Conservation (phyloP, 176 grass and related monocot genomes). For the Eremochloa ophiuroides region DNA sequence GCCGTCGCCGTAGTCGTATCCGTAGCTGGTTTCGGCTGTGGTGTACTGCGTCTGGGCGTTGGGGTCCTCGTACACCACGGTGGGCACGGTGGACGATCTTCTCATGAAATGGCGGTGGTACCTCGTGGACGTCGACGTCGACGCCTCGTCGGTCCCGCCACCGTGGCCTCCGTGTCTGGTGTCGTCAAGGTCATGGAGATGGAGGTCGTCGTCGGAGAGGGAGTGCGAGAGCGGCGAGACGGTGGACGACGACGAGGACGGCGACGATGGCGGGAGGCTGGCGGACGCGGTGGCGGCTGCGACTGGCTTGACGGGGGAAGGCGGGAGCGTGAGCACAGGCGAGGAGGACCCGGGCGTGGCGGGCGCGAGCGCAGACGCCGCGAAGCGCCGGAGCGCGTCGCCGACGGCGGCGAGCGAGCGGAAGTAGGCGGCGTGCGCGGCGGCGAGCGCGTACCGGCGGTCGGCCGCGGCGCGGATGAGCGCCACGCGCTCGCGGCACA, state of each 20-base stretch:
- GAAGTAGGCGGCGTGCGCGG: slow-evolving; percentile 83
- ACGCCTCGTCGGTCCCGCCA: neutral
- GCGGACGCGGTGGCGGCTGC: neutral
- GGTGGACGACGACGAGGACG: slow-evolving; percentile 52
- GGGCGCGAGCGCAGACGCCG: slow-evolving; percentile 44
- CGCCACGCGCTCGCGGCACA: slow-evolving; percentile 65
- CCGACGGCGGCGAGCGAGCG: slow-evolving; percentile 55
- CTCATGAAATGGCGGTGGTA: slow-evolving; percentile 40
- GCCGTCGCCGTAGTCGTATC: slow-evolving; percentile 39
- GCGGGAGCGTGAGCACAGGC: slow-evolving; percentile 69
- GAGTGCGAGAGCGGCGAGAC: slow-evolving; percentile 72
- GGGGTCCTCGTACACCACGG: slow-evolving; percentile 37
- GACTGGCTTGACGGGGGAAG: slow-evolving; percentile 48
- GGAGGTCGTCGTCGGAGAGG: slow-evolving; percentile 49
- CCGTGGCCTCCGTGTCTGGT: neutral
- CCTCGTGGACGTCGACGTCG: slow-evolving; percentile 3
- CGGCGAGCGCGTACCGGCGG: slow-evolving; percentile 51
- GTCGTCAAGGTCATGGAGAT: neutral
- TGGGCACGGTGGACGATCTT: slow-evolving; percentile 40
- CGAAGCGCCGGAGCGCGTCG: slow-evolving; percentile 61
- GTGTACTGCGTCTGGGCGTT: neutral
- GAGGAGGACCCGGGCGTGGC: slow-evolving; percentile 31
- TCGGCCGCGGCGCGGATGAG: slow-evolving; percentile 60
- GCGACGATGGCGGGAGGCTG: slow-evolving; percentile 37
- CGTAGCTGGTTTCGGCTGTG: slow-evolving; percentile 2